phyloP scores from a whole-genome alignment of 148 eudicot species.

The Vaccinium darrowii region DNA sequence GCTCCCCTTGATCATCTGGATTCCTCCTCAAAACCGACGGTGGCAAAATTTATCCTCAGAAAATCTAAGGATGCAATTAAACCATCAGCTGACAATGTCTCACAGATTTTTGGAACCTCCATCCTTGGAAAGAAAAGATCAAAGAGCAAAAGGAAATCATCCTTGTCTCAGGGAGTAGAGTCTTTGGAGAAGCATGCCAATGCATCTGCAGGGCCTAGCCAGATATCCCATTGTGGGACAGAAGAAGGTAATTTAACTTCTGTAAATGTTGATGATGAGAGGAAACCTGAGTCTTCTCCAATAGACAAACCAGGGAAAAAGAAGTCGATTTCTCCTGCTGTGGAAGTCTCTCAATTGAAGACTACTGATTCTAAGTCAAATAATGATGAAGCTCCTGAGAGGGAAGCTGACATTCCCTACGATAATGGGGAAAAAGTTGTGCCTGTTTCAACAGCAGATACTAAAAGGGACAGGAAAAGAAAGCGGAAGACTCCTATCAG shows the following conservation, averaged over 20 bases:
- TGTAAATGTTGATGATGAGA: conserved; percentile 32
- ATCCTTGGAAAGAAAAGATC: conserved; percentile 63
- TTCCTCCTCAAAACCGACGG: conserved; percentile 41
- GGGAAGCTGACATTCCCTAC: conserved; percentile 25
- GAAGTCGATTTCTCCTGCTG: conserved; percentile 29
- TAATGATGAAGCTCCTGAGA: conserved; percentile 40
- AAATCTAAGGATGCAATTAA: conserved; percentile 40
- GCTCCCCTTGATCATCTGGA: conserved; percentile 37
- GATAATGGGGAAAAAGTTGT: conserved; percentile 28
- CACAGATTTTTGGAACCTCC: conserved; percentile 48
- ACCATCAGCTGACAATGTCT: conserved; percentile 38
- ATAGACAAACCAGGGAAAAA: conserved; percentile 23
- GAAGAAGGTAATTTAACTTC: conserved; percentile 37
- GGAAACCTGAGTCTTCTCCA: conserved; percentile 25
- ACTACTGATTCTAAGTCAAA: conserved; percentile 33
- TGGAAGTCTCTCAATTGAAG: conserved; percentile 29
- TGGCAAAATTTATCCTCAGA: conserved; percentile 40
- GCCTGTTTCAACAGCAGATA: conserved; percentile 27
- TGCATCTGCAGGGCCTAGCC: conserved; percentile 37
- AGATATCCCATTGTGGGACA: conserved; percentile 39
- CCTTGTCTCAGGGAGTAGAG: conserved; percentile 20
- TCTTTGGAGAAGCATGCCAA: conserved; percentile 29
- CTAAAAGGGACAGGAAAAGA: conserved; percentile 45
- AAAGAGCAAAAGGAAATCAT: conserved; percentile 52
- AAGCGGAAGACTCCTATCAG: conserved; percentile 36